These are phyloP conservation scores for Ascochyta pisi DNA, from an alignment of 2,329 filamentous ascomycete species.

Conservation along the genomic window DNA sequence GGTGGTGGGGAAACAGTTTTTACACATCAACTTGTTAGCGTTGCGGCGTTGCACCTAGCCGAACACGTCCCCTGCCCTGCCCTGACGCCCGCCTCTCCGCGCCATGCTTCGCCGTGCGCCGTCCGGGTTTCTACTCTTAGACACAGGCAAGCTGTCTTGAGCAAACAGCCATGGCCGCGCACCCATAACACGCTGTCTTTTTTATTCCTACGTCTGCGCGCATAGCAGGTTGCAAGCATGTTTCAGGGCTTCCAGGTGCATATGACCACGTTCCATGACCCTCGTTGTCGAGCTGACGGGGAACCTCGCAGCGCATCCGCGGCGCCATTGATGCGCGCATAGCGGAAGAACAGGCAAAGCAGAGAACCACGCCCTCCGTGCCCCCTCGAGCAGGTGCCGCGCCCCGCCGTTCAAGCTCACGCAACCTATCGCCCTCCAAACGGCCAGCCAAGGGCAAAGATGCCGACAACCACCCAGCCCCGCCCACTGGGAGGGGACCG, in stretches of 20 bases:
- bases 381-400: slow-evolving; percentile 55
- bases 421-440: slow-evolving; percentile 49
- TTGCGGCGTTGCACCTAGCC: background rate
- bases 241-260: slow-evolving; percentile 45
- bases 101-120: too few species aligned
- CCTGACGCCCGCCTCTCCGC: background rate
- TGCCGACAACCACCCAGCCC: slow-evolving; percentile 43
- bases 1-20: slow-evolving; percentile 21
- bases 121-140: too few species aligned
- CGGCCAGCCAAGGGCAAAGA: slow-evolving; percentile 40
- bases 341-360: slow-evolving; percentile 87
- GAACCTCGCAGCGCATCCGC: slow-evolving; percentile 70
- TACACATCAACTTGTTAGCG: slow-evolving; percentile 10
- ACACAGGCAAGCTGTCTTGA: too few species aligned
- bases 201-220: slow-evolving; percentile 6
- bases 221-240: slow-evolving; percentile 38
- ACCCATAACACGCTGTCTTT: background rate
- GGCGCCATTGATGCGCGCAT: slow-evolving; percentile 86
- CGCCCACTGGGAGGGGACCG: slow-evolving; percentile 64
- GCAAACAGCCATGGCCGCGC: slow-evolving; percentile 8
- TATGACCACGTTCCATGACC: slow-evolving; percentile 39
- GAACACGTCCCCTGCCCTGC: background rate
- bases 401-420: slow-evolving; percentile 55
- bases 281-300: slow-evolving; percentile 28
- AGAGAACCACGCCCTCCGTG: slow-evolving; percentile 60